Evolutionary conservation across 148 eudicot species (phyloP), one percentile per base, ranked within the genome.

Genomic region (Rhododendron molle): DNA sequence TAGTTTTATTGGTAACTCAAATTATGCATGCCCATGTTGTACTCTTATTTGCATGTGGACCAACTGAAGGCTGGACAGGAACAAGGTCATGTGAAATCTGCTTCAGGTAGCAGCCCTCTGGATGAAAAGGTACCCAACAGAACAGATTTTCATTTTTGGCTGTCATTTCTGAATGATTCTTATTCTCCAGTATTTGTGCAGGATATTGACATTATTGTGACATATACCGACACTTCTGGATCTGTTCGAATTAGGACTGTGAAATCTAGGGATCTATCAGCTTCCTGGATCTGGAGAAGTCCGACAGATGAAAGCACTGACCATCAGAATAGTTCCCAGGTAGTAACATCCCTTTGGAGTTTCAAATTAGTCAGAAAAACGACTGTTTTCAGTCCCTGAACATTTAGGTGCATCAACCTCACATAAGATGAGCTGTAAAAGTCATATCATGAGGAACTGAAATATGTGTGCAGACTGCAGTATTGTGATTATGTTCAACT

Each of bases 211-310:
- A 93, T 97, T 84, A 92, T 95, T 88, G 98, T 97, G 87, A 92
- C 98, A 80, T 97, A 97, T 87, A 97, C 88, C 49, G 96, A 95
- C 88, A 71, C 93, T 85, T 93, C 93, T 88, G 99, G 99, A 76
- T 90, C 89, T 83, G 86, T 97, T 80, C 93, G 89, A 85, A 92
- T 93, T 87, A 91, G 92, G 88, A 90, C 91, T 46, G 96, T 97
- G 86, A 93, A 90, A 69, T 96, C 98, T 76, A 94, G 83, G 86
- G 94, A 95, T 88, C 88, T 97, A 36, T 97, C 99, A 81, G 88
- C 96, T 90, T 97, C 99, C 58, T 97, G 99, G 99, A 92, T 94
- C 78, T 97, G 99, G 99, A 91, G 88, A 91, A 91, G 89, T 88
- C 94, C 96, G 67, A 85, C 76, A 20, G 89, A 90, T 89, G 90